Evolutionary conservation across 495 filamentous ascomycete genomes (phyloP).

Genomic region (Aspergillus kassunensis): DNA sequence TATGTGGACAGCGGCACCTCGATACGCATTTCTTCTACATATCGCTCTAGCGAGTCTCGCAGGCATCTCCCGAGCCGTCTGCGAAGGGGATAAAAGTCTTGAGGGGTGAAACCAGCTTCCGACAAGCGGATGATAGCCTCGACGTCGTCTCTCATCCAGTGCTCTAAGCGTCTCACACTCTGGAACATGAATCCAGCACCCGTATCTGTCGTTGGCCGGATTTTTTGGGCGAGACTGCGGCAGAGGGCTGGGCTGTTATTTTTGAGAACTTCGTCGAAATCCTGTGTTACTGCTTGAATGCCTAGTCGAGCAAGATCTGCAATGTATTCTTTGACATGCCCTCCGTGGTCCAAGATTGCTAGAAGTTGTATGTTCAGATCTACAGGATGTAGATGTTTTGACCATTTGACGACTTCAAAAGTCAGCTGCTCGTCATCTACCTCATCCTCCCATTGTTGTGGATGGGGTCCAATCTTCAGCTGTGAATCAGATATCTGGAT

Average conservation of each 20-base stretch:
- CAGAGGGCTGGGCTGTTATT: constrained; percentile 32
- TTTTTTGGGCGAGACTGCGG: constrained; percentile 36
- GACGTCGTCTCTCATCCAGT: constrained; percentile 31
- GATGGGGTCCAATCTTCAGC: constrained; percentile 67
- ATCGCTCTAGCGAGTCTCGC: constrained; percentile 47
- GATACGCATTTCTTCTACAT: constrained; percentile 65
- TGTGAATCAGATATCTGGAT: constrained; percentile 80
- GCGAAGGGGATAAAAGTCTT: constrained; percentile 54
- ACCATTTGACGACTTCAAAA: constrained; percentile 67
- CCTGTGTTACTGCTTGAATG: constrained; percentile 43
- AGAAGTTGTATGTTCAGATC: constrained; percentile 76
- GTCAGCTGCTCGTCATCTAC: constrained; percentile 54
- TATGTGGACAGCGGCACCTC: constrained; percentile 70
- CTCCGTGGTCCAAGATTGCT: constrained; percentile 67
- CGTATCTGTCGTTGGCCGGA: constrained; percentile 27
- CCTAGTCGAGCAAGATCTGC: constrained; percentile 54
- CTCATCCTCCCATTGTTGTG: constrained; percentile 33
- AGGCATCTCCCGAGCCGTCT: constrained; percentile 53
- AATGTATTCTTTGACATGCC: constrained; percentile 54
- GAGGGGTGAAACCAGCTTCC: constrained; percentile 62
- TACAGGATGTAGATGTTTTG: constrained; percentile 58
- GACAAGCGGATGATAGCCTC: constrained; percentile 37
- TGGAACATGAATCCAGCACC: constrained; percentile 14
- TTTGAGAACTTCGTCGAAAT: constrained; percentile 57
- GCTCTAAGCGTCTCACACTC: constrained; percentile 28